phyloP scores from a whole-genome alignment of 257 asterid species.

The Eustoma russellianum region DNA sequence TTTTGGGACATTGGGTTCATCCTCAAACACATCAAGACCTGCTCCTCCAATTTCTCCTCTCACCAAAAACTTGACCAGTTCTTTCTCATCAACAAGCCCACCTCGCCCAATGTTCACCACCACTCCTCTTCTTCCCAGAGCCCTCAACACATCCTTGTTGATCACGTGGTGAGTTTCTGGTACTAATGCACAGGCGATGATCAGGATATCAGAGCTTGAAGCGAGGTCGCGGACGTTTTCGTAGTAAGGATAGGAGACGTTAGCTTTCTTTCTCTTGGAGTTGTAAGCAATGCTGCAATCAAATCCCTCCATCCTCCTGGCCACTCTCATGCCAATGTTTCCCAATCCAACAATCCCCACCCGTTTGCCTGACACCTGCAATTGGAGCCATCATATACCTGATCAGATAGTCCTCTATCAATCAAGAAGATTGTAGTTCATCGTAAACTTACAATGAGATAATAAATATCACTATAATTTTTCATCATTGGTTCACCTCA shows the following conservation, averaged over 20 bases:
- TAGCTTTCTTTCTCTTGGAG: conserved; percentile 39
- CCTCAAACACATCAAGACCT: conserved; percentile 66
- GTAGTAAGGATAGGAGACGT: conserved; percentile 29
- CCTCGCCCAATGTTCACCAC: conserved; percentile 69
- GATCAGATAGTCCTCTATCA: too few relatives aligned
- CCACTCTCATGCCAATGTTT: conserved; percentile 50
- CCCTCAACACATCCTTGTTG: conserved; percentile 34
- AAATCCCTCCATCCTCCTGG: conserved; percentile 50
- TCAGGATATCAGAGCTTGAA: conserved; percentile 33
- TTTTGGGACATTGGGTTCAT: conserved; percentile 55
- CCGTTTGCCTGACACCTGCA: conserved; percentile 63
- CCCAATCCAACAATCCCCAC: conserved; percentile 78
- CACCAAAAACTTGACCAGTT: conserved; percentile 39
- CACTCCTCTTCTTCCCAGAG: conserved; percentile 44
- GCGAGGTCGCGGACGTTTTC: conserved; percentile 40
- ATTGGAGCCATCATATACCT: not conserved
- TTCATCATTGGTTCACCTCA: too few relatives aligned
- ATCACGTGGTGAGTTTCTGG: conserved; percentile 45
- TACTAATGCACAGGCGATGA: conserved; percentile 44
- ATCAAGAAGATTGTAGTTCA: too few relatives aligned
- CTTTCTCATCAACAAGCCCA: conserved; percentile 45
- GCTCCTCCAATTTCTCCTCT: conserved; percentile 63
- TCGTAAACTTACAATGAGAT: too few relatives aligned
- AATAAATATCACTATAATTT: too few relatives aligned
- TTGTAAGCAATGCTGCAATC: conserved; percentile 55